phyloP scores from a whole-genome alignment of 106 monocot species.

The Dactylorhiza incarnata region DNA sequence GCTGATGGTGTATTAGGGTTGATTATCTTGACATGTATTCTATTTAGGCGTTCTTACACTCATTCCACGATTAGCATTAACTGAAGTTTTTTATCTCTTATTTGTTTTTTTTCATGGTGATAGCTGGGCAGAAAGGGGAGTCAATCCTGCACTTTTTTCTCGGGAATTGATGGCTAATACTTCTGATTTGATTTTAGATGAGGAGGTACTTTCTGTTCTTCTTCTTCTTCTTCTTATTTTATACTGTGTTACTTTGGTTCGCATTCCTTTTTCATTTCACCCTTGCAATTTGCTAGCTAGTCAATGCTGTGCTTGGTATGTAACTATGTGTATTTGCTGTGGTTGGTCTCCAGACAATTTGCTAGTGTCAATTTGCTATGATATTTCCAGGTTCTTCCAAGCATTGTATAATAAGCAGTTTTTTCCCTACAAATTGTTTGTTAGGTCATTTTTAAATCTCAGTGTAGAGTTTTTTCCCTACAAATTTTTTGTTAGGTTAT shows the following conservation, averaged over 20 bases:
- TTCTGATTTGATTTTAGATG: conserved; percentile 48
- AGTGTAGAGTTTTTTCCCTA: too few species aligned
- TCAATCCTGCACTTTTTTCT: conserved; percentile 86
- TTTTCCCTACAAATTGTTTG: background rate
- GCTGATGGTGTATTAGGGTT: conserved; percentile 98
- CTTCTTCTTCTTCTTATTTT: too few species aligned
- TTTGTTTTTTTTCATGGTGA: too few species aligned
- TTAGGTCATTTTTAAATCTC: conserved; percentile 82
- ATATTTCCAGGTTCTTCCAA: background rate
- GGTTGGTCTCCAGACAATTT: too few species aligned
- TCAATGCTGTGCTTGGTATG: background rate
- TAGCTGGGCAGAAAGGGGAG: conserved; percentile 85
- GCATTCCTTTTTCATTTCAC: background rate
- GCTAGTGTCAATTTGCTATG: too few species aligned
- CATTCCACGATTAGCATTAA: too few species aligned
- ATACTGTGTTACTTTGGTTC: background rate
- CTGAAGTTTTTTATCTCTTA: too few species aligned
- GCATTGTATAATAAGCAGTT: background rate
- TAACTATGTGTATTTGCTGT: too few species aligned
- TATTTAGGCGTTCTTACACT: background rate
- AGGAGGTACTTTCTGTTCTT: conserved; percentile 82
- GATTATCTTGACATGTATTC: background rate
- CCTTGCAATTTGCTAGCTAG: background rate
- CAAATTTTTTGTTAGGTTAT: too few species aligned
- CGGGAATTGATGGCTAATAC: conserved; percentile 70